Evolutionary conservation across 176 grass and related monocot species (phyloP), one percentile per base, ranked within the genome.

Genomic region (Phoenix dactylifera): DNA sequence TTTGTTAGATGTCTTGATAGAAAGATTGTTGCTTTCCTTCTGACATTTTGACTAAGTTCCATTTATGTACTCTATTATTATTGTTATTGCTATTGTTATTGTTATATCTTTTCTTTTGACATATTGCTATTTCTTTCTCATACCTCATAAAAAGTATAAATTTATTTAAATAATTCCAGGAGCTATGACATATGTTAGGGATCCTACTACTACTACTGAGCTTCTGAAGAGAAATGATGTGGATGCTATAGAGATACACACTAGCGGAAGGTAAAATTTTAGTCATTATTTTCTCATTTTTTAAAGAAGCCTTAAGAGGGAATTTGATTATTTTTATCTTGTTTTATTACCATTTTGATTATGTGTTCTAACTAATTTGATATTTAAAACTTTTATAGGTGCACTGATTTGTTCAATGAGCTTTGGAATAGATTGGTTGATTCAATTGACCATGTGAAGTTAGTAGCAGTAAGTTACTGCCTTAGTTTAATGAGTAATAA

Each of bases 161-260:
- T 60, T 73, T 89, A 30, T 72, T 73, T 72, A 54, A 73, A 82
- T 49, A 65, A 62, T 96, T 85, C 57, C 82, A 96, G 87, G 87
- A 77, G 75, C 87, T 57, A 71, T 68, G 26, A 80, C 80, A 49
- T 96, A 90, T 72, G 70, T 87, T 26, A 80, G 87, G 75, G 87
- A 90, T 82, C 87, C 92, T 66, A 53, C 73, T 51, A 85, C 9
- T 4, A 88, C 87, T n/a, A 25, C 62, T 68, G 76, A 88, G 58
- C 79, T 96, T 72, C 75, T 96, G 72, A 78, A 75, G 79, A 77
- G 80, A 54, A 54, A 72, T 25, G 87, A 96, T 57, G 92, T 96
- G 22, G 83, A 90, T 85, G 92, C 86, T 28, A 78, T 90, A 82
- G 92, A 96, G 59, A 96, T 90, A 70, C 92, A 96, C 77, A 90